Base-by-base conservation (phyloP, 2,329 filamentous ascomycete genomes). In the Rhexocercosporidium sp. region DNA sequence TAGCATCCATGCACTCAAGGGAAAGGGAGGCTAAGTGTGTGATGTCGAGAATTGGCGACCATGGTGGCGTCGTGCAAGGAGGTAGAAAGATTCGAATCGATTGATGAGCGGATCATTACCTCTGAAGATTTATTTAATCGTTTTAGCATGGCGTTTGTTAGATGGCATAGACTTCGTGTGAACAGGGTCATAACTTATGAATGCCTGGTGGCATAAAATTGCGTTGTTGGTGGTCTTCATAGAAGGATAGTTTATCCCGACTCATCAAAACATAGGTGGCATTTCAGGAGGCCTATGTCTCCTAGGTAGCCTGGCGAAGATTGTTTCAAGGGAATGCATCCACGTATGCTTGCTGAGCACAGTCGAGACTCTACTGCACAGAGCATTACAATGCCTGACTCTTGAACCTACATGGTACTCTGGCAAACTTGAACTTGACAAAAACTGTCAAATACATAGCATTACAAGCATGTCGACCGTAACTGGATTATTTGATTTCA, bases 1-100 rank as follows among this genome's bases (percentile, higher is more conserved):
- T 99, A 62, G 93, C 94, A 1, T 96, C 93, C 3, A 96, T 98
- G 92, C 88, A 91, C 44, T 92, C 90, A 1, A 86, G 88, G 29
- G 94, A 98, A 71, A 83, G 82, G 56, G 87, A 87, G 63, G 93
- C 96, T 0, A 82, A 88, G 39, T 96, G 92, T 72, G 91, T 95
- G 66, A 97, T 99, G 94, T 97, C 94, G 69, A 90, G 96, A 61
- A 67, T 77, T 25, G 75, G 75, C 29, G 73, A 74, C 11, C 70
- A 69, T 64, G 70, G 72, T n/a, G 70, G 63, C 12, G 70, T 75
- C 27, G 76, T 78, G 25, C 74, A 73, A 65, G 77, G 77, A 18
- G 77, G 64, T 4, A 61, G 64, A 37, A 66, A 66, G 31, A 66
- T 62, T 41, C 59, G 64, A 49, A 27, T 66, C 31, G 64, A 62